Evolutionary conservation across 164 flowering plant genomes (phyloP).

Genomic region (Warburgia ugandensis): DNA sequence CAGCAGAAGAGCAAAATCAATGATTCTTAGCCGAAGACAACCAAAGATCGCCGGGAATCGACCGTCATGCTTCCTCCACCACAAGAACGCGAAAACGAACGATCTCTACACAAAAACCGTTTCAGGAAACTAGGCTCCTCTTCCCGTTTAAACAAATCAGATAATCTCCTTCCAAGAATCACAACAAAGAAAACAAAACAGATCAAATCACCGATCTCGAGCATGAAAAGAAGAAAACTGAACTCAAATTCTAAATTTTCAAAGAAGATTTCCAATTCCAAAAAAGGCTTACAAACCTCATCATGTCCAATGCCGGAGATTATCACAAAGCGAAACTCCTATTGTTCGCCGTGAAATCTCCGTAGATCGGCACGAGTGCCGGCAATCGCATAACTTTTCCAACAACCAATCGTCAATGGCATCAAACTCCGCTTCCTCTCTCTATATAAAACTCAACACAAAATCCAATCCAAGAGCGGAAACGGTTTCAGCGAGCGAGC

Average conservation of each 20-base stretch:
- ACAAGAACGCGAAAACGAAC: neutral
- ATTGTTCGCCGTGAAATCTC: conserved; percentile 1
- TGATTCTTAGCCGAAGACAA: neutral
- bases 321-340: neutral
- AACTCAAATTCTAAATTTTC: conserved; percentile 2
- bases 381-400: conserved; percentile 1
- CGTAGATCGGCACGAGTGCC: neutral
- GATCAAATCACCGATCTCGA: neutral
- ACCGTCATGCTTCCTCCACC: neutral
- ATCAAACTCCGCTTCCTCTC: neutral
- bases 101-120: conserved; percentile 1
- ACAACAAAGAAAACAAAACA: neutral
- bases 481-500: neutral
- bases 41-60: neutral
- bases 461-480: neutral
- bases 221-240: no score
- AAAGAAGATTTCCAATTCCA: neutral
- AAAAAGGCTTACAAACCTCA: conserved; percentile 10
- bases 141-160: neutral
- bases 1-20: neutral
- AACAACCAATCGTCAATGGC: conserved; percentile 2
- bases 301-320: conserved; percentile 15
- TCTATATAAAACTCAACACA: neutral
- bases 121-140: neutral
- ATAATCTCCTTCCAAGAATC: conserved; percentile 3